These are phyloP conservation scores for Fomitopsis betulina DNA, from an alignment of 1,284 basidiomycete species.

Conservation along the genomic window DNA sequence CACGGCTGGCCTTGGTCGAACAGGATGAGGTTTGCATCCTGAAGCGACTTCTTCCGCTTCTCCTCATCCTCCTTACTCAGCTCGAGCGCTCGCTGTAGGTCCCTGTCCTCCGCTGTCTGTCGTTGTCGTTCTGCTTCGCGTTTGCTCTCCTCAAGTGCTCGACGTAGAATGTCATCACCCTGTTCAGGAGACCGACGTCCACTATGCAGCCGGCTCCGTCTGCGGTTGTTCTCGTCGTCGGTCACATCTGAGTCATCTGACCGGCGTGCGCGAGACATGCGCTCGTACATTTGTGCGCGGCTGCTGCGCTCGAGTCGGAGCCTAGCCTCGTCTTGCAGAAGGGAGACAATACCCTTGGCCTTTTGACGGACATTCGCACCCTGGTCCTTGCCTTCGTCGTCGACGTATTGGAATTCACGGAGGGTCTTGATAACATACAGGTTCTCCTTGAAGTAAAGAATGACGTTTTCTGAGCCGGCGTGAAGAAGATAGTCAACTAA, in stretches of 20 bases:
- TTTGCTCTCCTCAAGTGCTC: constrained; percentile 82
- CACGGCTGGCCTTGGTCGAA: constrained; percentile 70
- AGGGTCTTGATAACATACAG: constrained; percentile 97
- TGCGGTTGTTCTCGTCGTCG: constrained; percentile 33
- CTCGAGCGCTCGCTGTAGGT: constrained; percentile 72
- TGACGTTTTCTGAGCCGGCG: constrained; percentile 93
- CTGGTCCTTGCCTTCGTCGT: constrained; percentile 91
- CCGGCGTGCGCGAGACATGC: constrained; percentile 61
- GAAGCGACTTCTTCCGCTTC: constrained; percentile 59
- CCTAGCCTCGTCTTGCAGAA: constrained; percentile 80
- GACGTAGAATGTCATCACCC: constrained; percentile 55
- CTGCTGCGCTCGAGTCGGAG: constrained; percentile 78
- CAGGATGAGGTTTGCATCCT: constrained; percentile 70
- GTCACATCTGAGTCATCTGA: constrained; percentile 32
- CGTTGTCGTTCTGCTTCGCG: constrained; percentile 66
- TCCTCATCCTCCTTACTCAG: constrained; percentile 84
- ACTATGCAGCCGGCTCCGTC: constrained; percentile 1
- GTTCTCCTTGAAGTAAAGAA: constrained; percentile 96
- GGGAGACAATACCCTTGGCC: constrained; percentile 95
- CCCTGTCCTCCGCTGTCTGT: constrained; percentile 65
- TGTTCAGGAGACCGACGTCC: neutral
- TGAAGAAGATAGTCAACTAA: constrained; percentile 95
- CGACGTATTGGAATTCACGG: constrained; percentile 96
- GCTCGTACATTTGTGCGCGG: constrained; percentile 86
- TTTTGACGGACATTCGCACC: constrained; percentile 97